These are phyloP conservation scores for Leccinum subgranulosum DNA, from an alignment of 768 basidiomycete genomes.

Conservation along the genomic window DNA sequence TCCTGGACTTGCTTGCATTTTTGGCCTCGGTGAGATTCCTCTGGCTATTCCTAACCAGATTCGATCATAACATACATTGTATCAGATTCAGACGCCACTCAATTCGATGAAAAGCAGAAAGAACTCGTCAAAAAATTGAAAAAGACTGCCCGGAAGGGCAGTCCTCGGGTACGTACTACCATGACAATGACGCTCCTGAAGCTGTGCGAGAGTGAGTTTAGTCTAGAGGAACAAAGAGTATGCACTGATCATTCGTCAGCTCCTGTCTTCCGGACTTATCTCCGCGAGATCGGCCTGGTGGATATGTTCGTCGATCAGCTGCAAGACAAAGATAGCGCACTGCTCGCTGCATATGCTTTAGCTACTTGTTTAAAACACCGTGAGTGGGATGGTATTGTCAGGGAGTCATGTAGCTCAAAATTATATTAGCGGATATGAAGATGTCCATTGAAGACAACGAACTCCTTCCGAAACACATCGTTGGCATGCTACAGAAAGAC, in stretches of 20 bases:
- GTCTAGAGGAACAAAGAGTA: too few species aligned
- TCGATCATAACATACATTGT: not conserved
- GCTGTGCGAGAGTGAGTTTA: too few species aligned
- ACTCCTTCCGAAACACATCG: constrained; percentile 6
- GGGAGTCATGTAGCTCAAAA: not conserved
- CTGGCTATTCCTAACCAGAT: not conserved
- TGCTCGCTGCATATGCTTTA: not conserved
- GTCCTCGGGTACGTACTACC: constrained; percentile 14
- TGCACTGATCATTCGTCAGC: too few species aligned
- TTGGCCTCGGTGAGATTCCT: constrained; percentile 16
- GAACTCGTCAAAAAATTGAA: constrained; percentile 15
- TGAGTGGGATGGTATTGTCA: not conserved
- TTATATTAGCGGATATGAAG: constrained; percentile 12
- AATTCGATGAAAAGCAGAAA: not conserved
- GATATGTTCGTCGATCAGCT: too few species aligned
- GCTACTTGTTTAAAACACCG: not conserved
- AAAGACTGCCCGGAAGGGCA: not conserved
- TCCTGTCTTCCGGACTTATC: too few species aligned
- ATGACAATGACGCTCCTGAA: constrained; percentile 16
- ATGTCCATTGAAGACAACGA: constrained; percentile 2
- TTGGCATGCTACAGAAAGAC: constrained; percentile 21
- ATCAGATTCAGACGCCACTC: constrained; percentile 9
- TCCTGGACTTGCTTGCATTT: not conserved
- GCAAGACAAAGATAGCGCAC: too few species aligned
- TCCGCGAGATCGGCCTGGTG: too few species aligned